These are phyloP conservation scores for Saccharomycodes ludwigii DNA, from an alignment of 805 yeast genomes.

Conservation along the genomic window DNA sequence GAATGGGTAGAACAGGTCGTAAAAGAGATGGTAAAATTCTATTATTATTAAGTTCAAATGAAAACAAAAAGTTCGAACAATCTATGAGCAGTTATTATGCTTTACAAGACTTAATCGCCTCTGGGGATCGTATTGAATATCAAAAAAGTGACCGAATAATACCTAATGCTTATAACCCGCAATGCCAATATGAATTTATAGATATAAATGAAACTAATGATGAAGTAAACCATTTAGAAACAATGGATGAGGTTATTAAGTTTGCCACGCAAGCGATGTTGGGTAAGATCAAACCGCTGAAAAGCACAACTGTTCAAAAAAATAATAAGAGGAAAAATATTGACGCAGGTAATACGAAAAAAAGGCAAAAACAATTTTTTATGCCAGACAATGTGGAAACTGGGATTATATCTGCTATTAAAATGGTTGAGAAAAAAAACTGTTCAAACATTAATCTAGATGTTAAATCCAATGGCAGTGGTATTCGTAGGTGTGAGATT, in stretches of 20 bases:
- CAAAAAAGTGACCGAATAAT: constrained; percentile 51
- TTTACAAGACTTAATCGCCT: constrained; percentile 59
- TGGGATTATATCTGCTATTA: constrained; percentile 46
- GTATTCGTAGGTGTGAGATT: constrained; percentile 1
- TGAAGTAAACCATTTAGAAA: constrained; percentile 39
- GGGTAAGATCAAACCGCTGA: constrained; percentile 20
- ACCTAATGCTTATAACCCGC: constrained; percentile 46
- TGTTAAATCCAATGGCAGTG: not conserved
- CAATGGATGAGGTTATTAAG: constrained; percentile 54
- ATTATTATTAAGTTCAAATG: constrained; percentile 64
- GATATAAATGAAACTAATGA: constrained; percentile 62
- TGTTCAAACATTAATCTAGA: not conserved
- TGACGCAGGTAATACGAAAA: constrained; percentile 10
- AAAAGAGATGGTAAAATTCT: constrained; percentile 79
- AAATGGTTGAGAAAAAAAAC: constrained; percentile 27
- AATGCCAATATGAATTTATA: constrained; percentile 37
- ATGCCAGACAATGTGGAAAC: constrained; percentile 65
- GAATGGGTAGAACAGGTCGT: constrained; percentile 98
- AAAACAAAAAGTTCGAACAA: constrained; percentile 63
- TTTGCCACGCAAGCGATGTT: constrained; percentile 56
- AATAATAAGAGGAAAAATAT: constrained; percentile 9
- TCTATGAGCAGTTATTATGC: constrained; percentile 76
- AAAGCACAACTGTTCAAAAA: constrained; percentile 10
- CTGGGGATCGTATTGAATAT: constrained; percentile 29
- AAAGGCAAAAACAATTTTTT: constrained; percentile 30